Conservation (phyloP, 495 filamentous ascomycete species). For the Talaromyces ruber region DNA sequence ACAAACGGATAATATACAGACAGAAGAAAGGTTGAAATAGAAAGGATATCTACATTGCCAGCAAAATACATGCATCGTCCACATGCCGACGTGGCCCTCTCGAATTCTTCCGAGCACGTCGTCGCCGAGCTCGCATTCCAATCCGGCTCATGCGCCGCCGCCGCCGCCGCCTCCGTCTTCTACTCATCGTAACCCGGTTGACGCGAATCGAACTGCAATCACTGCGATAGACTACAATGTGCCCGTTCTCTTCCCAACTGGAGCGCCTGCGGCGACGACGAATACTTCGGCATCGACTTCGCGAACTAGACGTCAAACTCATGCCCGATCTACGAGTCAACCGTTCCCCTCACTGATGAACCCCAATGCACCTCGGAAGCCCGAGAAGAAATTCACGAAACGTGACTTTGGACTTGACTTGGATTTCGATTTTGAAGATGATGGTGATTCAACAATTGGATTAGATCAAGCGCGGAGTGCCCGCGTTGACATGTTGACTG, state of each 20-base stretch:
- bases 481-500: constrained; percentile 45
- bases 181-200: constrained; percentile 4
- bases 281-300: constrained; percentile 11
- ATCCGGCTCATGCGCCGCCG: constrained; percentile 9
- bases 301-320: constrained; percentile 28
- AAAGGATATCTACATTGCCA: neutral
- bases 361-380: constrained; percentile 41
- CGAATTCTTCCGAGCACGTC: constrained; percentile 26
- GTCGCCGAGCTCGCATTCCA: constrained; percentile 13
- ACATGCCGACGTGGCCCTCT: constrained; percentile 32
- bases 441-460: constrained; percentile 26
- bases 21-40: neutral
- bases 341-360: constrained; percentile 61
- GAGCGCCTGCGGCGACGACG: neutral
- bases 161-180: constrained; percentile 7
- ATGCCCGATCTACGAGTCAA: constrained; percentile 68
- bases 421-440: constrained; percentile 31
- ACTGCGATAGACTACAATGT: constrained; percentile 21
- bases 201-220: constrained; percentile 4
- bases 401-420: constrained; percentile 12
- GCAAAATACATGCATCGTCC: constrained; percentile 12
- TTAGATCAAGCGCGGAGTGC: constrained; percentile 23
- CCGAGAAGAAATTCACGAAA: constrained; percentile 23
- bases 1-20: neutral
- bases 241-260: constrained; percentile 14